Conservation (phyloP, 2,329 filamentous ascomycete genomes). For the Pestalotiopsis sp. region DNA sequence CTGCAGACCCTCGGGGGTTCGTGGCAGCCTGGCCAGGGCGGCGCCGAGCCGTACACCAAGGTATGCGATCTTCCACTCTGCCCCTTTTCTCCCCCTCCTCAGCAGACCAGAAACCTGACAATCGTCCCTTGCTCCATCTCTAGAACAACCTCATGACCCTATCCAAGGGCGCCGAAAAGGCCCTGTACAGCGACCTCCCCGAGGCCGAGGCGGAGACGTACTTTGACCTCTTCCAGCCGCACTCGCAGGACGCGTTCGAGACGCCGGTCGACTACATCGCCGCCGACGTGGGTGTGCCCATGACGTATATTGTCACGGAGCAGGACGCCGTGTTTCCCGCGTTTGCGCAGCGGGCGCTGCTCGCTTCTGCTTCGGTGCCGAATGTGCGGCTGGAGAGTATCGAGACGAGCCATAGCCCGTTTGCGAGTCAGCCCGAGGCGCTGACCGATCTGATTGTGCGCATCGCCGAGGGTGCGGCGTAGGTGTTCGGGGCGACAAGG, state of each 20-base stretch:
- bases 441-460: not conserved
- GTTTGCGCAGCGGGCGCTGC: constrained; percentile 7
- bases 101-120: not conserved
- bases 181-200: constrained; percentile 20
- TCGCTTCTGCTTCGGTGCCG: not conserved
- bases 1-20: constrained; percentile 2
- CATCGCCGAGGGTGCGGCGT: not conserved
- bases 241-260: constrained; percentile 23
- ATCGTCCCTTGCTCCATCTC: not conserved
- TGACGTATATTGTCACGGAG: constrained; percentile 19
- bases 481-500: not conserved
- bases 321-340: constrained; percentile 14
- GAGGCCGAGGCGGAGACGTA: constrained; percentile 16
- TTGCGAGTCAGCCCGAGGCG: not conserved
- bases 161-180: constrained; percentile 15
- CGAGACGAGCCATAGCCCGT: constrained; percentile 10
- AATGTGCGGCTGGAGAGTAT: constrained; percentile 4
- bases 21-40: constrained; percentile 6
- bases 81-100: not conserved
- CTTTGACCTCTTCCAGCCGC: constrained; percentile 15
- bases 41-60: constrained; percentile 7
- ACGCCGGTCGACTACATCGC: constrained; percentile 18
- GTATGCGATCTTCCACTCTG: not conserved
- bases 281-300: constrained; percentile 20
- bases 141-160: constrained; percentile 14